Evolutionary conservation across 768 basidiomycete species (phyloP).

Genomic region (Leccinum ochraceum): DNA sequence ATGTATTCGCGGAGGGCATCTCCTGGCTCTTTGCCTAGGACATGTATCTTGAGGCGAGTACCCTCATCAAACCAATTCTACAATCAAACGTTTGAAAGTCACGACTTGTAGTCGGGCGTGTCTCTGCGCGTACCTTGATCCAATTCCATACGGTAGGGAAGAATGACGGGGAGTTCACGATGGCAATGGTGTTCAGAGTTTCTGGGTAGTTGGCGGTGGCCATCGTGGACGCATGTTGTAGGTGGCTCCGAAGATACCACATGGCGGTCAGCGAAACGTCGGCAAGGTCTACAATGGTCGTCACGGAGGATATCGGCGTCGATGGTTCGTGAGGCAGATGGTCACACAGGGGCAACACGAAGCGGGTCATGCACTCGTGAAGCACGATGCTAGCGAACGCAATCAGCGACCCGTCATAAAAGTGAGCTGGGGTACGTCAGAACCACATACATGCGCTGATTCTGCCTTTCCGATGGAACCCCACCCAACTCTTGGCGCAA

Average conservation of each 20-base stretch:
- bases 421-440: too few relatives aligned
- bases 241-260: constrained; percentile 70
- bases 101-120: not conserved
- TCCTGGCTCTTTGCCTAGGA: constrained; percentile 64
- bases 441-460: constrained; percentile 68
- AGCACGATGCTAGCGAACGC: constrained; percentile 50
- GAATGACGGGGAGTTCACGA: constrained; percentile 82
- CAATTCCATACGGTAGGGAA: constrained; percentile 84
- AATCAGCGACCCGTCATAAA: not conserved
- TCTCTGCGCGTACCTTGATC: constrained; percentile 57
- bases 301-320: constrained; percentile 60
- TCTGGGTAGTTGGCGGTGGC: constrained; percentile 85
- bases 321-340: constrained; percentile 53
- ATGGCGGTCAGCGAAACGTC: constrained; percentile 59
- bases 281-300: constrained; percentile 73
- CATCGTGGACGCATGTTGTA: constrained; percentile 73
- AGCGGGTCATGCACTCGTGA: constrained; percentile 67
- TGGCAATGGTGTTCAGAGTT: constrained; percentile 61
- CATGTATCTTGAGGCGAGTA: constrained; percentile 74
- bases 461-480: constrained; percentile 52
- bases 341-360: constrained; percentile 64
- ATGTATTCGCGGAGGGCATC: constrained; percentile 53
- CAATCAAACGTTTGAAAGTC: constrained; percentile 21
- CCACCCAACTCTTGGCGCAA: constrained; percentile 62
- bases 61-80: constrained; percentile 81